phyloP scores from a whole-genome alignment of 2,329 filamentous ascomycete genomes.

The Pestalotiopsis sp. region DNA sequence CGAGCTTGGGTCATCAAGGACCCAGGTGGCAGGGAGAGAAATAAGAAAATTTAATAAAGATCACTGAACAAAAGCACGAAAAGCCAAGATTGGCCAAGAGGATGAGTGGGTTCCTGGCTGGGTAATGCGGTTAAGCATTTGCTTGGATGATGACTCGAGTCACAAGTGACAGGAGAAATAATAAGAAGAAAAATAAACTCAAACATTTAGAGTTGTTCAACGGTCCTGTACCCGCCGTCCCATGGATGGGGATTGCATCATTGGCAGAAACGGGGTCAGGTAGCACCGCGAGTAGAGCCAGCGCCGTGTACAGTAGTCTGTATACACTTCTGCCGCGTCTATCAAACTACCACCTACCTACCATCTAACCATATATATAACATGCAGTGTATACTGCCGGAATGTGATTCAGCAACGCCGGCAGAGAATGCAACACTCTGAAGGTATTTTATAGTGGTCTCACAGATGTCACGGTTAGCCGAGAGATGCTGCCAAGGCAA shows the following conservation, averaged over 20 bases:
- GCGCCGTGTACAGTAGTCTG: too few relatives aligned
- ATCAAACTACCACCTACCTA: not conserved
- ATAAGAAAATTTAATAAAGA: not conserved
- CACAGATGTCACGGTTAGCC: not conserved
- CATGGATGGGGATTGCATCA: not conserved
- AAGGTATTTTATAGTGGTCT: not conserved
- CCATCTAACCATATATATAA: not conserved
- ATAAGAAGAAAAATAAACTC: not conserved
- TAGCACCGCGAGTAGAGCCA: too few relatives aligned
- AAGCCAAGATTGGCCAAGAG: not conserved
- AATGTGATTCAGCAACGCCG: not conserved
- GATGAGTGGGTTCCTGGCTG: too few relatives aligned
- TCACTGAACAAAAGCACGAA: not conserved
- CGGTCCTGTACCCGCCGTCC: not conserved
- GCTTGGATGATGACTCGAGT: not conserved
- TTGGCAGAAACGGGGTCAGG: not conserved
- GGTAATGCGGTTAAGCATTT: not conserved
- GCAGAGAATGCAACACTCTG: not conserved
- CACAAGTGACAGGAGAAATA: not conserved
- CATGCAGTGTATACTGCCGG: not conserved
- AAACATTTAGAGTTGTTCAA: slow-evolving; percentile 3
- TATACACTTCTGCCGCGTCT: too few relatives aligned
- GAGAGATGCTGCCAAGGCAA: not conserved
- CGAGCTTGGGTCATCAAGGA: not conserved
- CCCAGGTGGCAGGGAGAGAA: not conserved